Conservation (phyloP, 2,329 filamentous ascomycete genomes). For the Xylariales sp. region DNA sequence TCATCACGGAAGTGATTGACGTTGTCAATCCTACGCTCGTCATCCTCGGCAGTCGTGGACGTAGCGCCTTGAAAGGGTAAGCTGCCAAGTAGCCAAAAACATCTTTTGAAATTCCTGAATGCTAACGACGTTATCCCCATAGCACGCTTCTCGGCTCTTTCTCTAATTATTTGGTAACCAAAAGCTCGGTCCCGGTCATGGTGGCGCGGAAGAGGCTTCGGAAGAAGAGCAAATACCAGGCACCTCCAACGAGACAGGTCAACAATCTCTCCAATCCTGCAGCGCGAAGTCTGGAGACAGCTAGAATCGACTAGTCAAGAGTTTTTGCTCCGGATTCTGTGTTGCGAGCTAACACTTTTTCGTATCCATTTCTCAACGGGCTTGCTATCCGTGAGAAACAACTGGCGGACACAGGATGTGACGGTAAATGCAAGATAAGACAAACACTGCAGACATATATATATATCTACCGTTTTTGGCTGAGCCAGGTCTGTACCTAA, state of each 20-base stretch:
- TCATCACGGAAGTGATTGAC: slow-evolving; percentile 97
- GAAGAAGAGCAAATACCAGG: slow-evolving; percentile 80
- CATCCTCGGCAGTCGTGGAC: slow-evolving; percentile 85
- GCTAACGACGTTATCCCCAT: slow-evolving; percentile 9
- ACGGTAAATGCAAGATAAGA: no score
- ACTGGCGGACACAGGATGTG: no score
- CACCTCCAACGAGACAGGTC: slow-evolving; percentile 65
- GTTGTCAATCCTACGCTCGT: slow-evolving; percentile 86
- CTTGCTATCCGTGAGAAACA: no score
- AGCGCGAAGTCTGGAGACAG: slow-evolving; percentile 62
- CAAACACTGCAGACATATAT: no score
- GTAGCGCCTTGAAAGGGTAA: slow-evolving; percentile 90
- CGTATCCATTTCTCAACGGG: no score
- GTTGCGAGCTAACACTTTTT: no score
- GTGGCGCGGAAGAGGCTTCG: slow-evolving; percentile 86
- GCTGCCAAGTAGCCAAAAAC: no score
- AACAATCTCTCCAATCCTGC: slow-evolving; percentile 76
- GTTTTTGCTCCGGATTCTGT: no score
- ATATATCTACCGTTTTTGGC: no score
- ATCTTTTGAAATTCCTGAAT: slow-evolving; percentile 3
- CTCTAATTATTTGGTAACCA: slow-evolving; percentile 94
- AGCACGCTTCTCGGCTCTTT: slow-evolving; percentile 94
- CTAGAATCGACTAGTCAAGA: slow-evolving; percentile 72
- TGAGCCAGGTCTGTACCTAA: no score
- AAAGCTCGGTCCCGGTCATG: slow-evolving; percentile 97